phyloP scores from a whole-genome alignment of 345 rosid genomes.

The Excoecaria cochinchinensis region DNA sequence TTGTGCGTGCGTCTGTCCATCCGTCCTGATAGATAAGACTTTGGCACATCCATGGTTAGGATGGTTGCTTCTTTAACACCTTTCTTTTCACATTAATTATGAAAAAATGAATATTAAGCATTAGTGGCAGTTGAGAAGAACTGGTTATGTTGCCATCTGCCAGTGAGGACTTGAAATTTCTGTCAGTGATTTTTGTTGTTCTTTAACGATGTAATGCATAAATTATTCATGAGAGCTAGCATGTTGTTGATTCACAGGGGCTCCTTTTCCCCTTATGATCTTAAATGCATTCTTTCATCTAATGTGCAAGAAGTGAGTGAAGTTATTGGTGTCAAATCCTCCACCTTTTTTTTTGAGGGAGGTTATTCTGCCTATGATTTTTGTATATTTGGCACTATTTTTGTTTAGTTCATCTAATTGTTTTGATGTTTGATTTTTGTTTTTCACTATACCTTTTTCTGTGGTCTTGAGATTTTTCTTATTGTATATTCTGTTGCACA shows the following conservation, averaged over 20 bases:
- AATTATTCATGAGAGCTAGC: not conserved
- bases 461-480: not conserved
- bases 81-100: not conserved
- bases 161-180: not conserved
- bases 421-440: not conserved
- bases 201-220: not conserved
- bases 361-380: not conserved
- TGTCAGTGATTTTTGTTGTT: not conserved
- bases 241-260: not conserved
- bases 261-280: not conserved
- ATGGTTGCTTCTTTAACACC: not conserved
- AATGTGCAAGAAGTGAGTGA: not conserved
- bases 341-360: not conserved
- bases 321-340: not conserved
- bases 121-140: not conserved
- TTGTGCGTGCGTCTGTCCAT: too few relatives aligned
- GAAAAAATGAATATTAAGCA: not conserved
- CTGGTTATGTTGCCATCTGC: not conserved
- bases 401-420: not conserved
- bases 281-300: not conserved
- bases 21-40: not conserved
- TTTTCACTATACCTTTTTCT: not conserved
- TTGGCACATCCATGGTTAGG: not conserved
- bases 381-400: not conserved
- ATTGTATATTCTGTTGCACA: constrained; percentile 25